Conservation (phyloP, 192 early-diverging fungal genomes). For the Rhizophagus prolifer region DNA sequence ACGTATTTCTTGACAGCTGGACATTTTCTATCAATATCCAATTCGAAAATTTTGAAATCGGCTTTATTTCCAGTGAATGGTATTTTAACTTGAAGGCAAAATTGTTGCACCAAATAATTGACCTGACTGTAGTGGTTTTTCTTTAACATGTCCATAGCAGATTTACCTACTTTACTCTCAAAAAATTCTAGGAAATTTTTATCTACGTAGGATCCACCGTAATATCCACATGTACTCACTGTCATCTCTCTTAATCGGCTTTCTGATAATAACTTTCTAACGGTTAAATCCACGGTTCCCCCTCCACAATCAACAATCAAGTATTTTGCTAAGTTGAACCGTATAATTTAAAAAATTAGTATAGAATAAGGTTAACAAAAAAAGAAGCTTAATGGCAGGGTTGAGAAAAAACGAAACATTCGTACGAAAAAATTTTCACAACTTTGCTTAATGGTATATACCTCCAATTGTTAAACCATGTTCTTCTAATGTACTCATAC, state of each 20-base stretch:
- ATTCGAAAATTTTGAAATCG: background rate
- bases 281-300: background rate
- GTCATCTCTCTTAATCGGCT: background rate
- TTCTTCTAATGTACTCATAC: background rate
- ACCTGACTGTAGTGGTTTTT: constrained; percentile 7
- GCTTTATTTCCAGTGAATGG: background rate
- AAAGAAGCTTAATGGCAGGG: no score
- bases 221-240: background rate
- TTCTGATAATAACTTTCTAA: background rate
- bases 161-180: background rate
- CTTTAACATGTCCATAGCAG: background rate
- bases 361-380: background rate
- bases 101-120: background rate
- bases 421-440: no score
- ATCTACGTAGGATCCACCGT: constrained; percentile 7
- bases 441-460: background rate
- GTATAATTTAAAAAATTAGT: no score
- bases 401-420: no score
- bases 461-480: background rate
- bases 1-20: background rate
- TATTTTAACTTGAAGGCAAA: background rate
- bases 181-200: constrained; percentile 1
- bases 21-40: constrained; percentile 8
- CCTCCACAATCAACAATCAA: background rate
- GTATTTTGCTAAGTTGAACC: background rate